phyloP scores from a whole-genome alignment of 1,139 yeast genomes.

The Yamadazyma membranifaciens region DNA sequence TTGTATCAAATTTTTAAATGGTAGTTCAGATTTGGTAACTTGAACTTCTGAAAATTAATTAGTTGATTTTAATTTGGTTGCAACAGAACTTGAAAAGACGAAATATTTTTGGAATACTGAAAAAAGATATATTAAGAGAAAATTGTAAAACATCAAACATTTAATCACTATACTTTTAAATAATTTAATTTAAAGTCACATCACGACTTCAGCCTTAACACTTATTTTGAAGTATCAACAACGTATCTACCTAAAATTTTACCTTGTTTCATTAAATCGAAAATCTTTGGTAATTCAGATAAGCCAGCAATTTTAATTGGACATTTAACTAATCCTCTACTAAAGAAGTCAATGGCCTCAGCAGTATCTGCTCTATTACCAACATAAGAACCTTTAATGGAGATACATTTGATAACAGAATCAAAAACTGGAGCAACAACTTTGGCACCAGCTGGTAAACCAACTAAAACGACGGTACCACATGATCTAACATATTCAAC shows the following conservation, averaged over 20 bases:
- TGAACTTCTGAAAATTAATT: too few relatives aligned
- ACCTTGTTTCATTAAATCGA: constrained; percentile 68
- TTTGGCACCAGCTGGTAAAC: constrained; percentile 72
- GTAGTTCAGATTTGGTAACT: too few relatives aligned
- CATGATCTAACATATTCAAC: constrained; percentile 62
- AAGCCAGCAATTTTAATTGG: constrained; percentile 72
- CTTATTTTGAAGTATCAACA: constrained; percentile 62
- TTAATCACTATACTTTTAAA: too few relatives aligned
- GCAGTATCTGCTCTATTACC: constrained; percentile 80
- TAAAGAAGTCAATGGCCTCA: constrained; percentile 72
- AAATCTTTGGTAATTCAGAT: constrained; percentile 60
- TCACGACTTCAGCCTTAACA: background rate
- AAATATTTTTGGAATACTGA: too few relatives aligned
- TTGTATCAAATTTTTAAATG: too few relatives aligned
- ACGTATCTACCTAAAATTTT: constrained; percentile 75
- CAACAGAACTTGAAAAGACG: too few relatives aligned
- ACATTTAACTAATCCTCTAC: constrained; percentile 66
- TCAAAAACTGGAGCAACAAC: constrained; percentile 63
- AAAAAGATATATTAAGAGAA: too few relatives aligned
- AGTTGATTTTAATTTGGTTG: too few relatives aligned
- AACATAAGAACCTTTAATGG: constrained; percentile 70
- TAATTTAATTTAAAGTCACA: background rate
- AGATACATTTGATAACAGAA: constrained; percentile 62
- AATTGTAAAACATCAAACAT: too few relatives aligned
- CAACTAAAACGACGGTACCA: constrained; percentile 73